phyloP scores from a whole-genome alignment of 805 yeast genomes.

The Lipomyces starkeyi region DNA sequence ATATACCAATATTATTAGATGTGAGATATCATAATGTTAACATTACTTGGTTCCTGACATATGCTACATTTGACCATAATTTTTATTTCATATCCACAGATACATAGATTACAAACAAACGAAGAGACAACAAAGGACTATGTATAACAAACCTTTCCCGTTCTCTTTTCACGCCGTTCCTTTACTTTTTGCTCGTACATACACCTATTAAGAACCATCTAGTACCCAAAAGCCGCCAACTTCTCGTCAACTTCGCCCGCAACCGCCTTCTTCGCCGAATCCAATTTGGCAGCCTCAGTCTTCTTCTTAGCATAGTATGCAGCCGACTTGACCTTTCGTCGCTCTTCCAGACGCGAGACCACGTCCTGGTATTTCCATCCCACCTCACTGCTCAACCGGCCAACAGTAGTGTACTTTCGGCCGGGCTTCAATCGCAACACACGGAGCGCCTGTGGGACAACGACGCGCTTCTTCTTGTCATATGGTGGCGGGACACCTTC shows the following conservation, averaged over 20 bases:
- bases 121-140: constrained; percentile 8
- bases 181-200: constrained; percentile 11
- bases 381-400: constrained; percentile 93
- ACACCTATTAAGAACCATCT: constrained; percentile 49
- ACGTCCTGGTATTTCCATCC: constrained; percentile 99
- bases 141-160: constrained; percentile 5
- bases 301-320: constrained; percentile 99
- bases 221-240: constrained; percentile 97
- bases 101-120: constrained; percentile 24
- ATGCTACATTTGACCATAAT: constrained; percentile 5
- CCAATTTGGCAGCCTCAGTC: constrained; percentile 91
- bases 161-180: not conserved
- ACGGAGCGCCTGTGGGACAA: constrained; percentile 99
- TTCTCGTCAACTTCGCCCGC: constrained; percentile 91
- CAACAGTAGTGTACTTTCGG: constrained; percentile 98
- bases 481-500: constrained; percentile 99
- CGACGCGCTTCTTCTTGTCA: constrained; percentile 99
- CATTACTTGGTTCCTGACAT: not conserved
- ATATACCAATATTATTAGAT: too few relatives aligned
- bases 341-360: constrained; percentile 97
- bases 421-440: constrained; percentile 99
- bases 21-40: not conserved
- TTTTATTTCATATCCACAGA: constrained; percentile 21
- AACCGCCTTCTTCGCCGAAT: constrained; percentile 83
- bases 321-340: constrained; percentile 98